Conservation (phyloP, 2,329 filamentous ascomycete genomes). For the Xylaria sp. region DNA sequence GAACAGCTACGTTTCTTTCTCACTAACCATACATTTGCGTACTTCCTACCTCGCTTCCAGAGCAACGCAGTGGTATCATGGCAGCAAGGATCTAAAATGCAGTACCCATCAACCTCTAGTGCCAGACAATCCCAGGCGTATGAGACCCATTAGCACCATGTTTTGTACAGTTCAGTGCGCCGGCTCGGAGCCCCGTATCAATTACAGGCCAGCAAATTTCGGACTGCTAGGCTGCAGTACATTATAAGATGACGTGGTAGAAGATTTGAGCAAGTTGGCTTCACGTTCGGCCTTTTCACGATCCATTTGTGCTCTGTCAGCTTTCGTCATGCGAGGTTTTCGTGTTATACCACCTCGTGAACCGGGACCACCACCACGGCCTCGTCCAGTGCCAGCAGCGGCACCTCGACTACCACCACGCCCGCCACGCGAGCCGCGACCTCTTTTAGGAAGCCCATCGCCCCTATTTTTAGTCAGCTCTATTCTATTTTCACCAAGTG, state of each 20-base stretch:
- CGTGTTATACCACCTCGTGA: slow-evolving; percentile 77
- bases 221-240: slow-evolving; percentile 50
- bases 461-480: slow-evolving; percentile 64
- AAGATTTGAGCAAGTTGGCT: slow-evolving; percentile 49
- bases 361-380: slow-evolving; percentile 48
- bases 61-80: slow-evolving; percentile 29
- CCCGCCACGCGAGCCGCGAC: slow-evolving; percentile 62
- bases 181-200: background rate
- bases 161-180: slow-evolving; percentile 31
- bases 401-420: slow-evolving; percentile 68
- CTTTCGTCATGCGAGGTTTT: slow-evolving; percentile 88
- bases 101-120: slow-evolving; percentile 16
- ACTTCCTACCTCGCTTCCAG: slow-evolving; percentile 6
- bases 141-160: slow-evolving; percentile 3
- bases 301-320: slow-evolving; percentile 83
- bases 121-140: background rate
- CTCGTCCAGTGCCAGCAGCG: slow-evolving; percentile 63
- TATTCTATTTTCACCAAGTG: slow-evolving; percentile 17
- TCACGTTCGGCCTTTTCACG: slow-evolving; percentile 83
- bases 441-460: slow-evolving; percentile 78
- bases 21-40: slow-evolving; percentile 19
- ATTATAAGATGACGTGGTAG: slow-evolving; percentile 47
- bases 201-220: slow-evolving; percentile 50
- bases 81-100: slow-evolving; percentile 30
- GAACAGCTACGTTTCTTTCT: slow-evolving; percentile 5